Evolutionary conservation across 164 flowering plant genomes (phyloP).

Genomic region (Platanus orientalis): DNA sequence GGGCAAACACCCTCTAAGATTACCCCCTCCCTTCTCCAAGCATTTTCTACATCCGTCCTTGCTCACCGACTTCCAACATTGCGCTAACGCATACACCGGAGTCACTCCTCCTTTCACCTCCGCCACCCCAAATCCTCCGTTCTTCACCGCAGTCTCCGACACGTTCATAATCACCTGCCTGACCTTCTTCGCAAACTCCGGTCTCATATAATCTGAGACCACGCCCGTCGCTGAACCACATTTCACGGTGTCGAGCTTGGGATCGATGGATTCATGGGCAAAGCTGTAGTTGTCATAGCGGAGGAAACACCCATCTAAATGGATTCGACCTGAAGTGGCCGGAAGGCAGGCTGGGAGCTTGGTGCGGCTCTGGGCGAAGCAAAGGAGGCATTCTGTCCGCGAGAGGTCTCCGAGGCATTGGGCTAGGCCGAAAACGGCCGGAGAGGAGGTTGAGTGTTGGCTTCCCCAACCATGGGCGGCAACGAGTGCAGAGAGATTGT

Average conservation of each 20-base stretch:
- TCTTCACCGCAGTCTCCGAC: constrained; percentile 22
- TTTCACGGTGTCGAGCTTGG: constrained; percentile 11
- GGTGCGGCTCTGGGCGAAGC: constrained; percentile 56
- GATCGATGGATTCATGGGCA: constrained; percentile 32
- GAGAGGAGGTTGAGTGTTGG: constrained; percentile 8
- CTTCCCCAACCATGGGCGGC: constrained; percentile 24
- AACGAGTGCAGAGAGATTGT: constrained; percentile 24
- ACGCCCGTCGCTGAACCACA: constrained; percentile 13
- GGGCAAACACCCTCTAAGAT: constrained; percentile 34
- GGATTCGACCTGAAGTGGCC: constrained; percentile 35
- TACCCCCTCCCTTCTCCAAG: constrained; percentile 43
- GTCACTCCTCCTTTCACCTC: constrained; percentile 12
- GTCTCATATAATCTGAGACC: neutral
- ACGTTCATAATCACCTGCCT: constrained; percentile 23
- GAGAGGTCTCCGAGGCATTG: constrained; percentile 68
- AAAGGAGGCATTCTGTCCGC: constrained; percentile 60
- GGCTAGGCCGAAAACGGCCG: constrained; percentile 40
- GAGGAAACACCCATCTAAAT: constrained; percentile 65
- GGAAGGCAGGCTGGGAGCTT: constrained; percentile 66
- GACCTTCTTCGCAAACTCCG: constrained; percentile 22
- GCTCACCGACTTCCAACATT: constrained; percentile 67
- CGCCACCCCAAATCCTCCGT: constrained; percentile 33
- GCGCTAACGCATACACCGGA: constrained; percentile 47
- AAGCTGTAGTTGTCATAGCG: constrained; percentile 56
- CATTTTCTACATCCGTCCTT: constrained; percentile 47